Conservation (phyloP, 768 basidiomycete genomes). For the Rhizopogon rudus region DNA sequence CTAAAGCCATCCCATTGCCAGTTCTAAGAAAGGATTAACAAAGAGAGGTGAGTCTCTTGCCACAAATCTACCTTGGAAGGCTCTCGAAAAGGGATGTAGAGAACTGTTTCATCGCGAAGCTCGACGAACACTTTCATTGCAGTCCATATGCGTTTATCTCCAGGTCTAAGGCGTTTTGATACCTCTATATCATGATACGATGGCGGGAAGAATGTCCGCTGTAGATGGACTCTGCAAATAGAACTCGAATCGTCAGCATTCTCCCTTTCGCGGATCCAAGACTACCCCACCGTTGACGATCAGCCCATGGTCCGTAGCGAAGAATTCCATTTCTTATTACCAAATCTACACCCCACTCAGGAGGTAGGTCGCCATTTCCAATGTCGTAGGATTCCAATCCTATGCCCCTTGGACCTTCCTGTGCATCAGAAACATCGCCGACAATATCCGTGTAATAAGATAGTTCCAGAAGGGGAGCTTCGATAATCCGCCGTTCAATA, state of each 20-base stretch:
- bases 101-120: conserved; percentile 66
- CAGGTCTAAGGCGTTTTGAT: conserved; percentile 58
- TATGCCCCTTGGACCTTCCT: conserved; percentile 22
- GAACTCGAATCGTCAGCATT: neutral
- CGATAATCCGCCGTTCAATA: conserved; percentile 77
- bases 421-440: conserved; percentile 58
- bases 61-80: conserved; percentile 64
- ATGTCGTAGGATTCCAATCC: conserved; percentile 55
- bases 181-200: conserved; percentile 61
- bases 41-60: neutral
- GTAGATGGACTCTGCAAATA: conserved; percentile 58
- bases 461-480: conserved; percentile 71
- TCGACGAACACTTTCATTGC: conserved; percentile 77
- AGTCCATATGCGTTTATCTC: conserved; percentile 82
- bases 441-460: conserved; percentile 85
- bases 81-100: conserved; percentile 90
- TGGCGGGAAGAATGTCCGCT: conserved; percentile 79
- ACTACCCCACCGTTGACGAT: conserved; percentile 69
- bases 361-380: conserved; percentile 82
- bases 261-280: neutral
- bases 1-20: conserved; percentile 85
- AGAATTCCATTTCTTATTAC: conserved; percentile 70
- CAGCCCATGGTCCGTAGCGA: conserved; percentile 95
- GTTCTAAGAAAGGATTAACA: conserved; percentile 42
- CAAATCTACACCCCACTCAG: conserved; percentile 93